These are phyloP conservation scores for Mycena haematopus DNA, from an alignment of 768 basidiomycete genomes.

Conservation along the genomic window DNA sequence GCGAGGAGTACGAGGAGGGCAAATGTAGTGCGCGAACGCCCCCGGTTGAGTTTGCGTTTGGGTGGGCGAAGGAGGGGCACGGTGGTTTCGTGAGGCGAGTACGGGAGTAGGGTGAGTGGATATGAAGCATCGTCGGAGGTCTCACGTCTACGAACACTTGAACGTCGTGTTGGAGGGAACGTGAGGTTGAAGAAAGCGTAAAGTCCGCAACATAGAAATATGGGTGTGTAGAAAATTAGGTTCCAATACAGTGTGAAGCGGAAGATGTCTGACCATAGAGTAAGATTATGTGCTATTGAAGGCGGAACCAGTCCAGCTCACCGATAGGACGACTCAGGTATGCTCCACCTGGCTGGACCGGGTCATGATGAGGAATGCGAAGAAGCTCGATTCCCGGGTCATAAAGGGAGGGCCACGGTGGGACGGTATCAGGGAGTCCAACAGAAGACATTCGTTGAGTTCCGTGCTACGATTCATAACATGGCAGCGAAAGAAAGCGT, in stretches of 20 bases:
- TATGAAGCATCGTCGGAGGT: slow-evolving; percentile 17
- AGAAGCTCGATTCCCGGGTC: slow-evolving; percentile 56
- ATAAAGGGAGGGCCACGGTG: slow-evolving; percentile 59
- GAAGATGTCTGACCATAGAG: slow-evolving; percentile 48
- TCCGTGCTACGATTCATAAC: too few relatives aligned
- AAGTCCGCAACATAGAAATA: slow-evolving; percentile 54
- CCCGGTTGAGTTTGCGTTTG: slow-evolving; percentile 40
- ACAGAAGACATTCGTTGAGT: slow-evolving; percentile 9
- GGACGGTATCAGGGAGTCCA: slow-evolving; percentile 29
- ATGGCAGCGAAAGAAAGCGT: too few relatives aligned
- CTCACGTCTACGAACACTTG: slow-evolving; percentile 11
- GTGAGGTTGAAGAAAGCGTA: slow-evolving; percentile 61
- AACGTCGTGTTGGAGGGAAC: slow-evolving; percentile 45
- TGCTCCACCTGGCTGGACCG: slow-evolving; percentile 47
- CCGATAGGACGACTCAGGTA: slow-evolving; percentile 53
- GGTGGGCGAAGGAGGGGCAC: slow-evolving; percentile 23
- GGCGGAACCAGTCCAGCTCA: slow-evolving; percentile 27
- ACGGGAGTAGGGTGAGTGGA: slow-evolving; percentile 24
- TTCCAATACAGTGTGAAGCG: slow-evolving; percentile 62
- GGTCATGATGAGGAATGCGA: slow-evolving; percentile 45
- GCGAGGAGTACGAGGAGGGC: slow-evolving; percentile 52
- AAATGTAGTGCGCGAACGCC: slow-evolving; percentile 54
- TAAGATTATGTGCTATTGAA: too few relatives aligned
- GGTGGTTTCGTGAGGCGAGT: slow-evolving; percentile 25
- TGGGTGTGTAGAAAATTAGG: slow-evolving; percentile 54